Evolutionary conservation across 129 eudicot species (phyloP).

Genomic region (Arctium minus): DNA sequence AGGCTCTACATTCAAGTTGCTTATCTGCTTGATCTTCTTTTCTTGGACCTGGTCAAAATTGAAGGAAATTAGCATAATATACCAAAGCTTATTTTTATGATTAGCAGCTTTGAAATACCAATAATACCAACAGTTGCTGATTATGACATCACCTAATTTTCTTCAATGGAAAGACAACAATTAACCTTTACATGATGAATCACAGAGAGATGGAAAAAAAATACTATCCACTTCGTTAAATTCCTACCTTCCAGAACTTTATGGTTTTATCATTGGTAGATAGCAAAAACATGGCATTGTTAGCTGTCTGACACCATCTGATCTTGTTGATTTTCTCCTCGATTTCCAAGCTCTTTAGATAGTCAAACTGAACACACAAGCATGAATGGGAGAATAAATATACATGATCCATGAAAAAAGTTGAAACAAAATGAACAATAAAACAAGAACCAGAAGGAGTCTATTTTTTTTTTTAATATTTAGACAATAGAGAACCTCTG

Average conservation of each 20-base stretch:
- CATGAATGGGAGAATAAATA: background rate
- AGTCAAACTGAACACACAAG: conserved; percentile 77
- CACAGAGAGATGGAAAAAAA: background rate
- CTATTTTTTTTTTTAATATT: background rate
- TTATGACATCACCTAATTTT: background rate
- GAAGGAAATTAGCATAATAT: background rate
- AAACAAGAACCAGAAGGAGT: background rate
- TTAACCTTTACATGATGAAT: background rate
- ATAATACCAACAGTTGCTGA: background rate
- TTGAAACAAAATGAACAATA: background rate
- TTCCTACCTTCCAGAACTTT: conserved; percentile 87
- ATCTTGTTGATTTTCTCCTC: conserved; percentile 98
- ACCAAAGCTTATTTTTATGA: background rate
- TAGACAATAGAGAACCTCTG: conserved; percentile 57
- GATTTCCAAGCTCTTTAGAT: conserved; percentile 94
- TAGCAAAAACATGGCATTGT: conserved; percentile 73
- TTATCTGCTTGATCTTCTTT: conserved; percentile 81
- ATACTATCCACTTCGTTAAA: background rate
- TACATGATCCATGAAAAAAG: background rate
- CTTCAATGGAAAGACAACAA: background rate
- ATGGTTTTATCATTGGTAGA: conserved; percentile 97
- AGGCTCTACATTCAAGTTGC: conserved; percentile 66
- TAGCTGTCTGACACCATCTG: conserved; percentile 86
- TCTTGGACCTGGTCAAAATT: conserved; percentile 78
- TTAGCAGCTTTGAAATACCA: background rate